Percentiles rank a stretch among this genome's conserved stretches.
These are phyloP conservation scores for Pharus latifolius DNA, from an alignment of 176 grass and related monocot genomes.

Conservation along the genomic window DNA sequence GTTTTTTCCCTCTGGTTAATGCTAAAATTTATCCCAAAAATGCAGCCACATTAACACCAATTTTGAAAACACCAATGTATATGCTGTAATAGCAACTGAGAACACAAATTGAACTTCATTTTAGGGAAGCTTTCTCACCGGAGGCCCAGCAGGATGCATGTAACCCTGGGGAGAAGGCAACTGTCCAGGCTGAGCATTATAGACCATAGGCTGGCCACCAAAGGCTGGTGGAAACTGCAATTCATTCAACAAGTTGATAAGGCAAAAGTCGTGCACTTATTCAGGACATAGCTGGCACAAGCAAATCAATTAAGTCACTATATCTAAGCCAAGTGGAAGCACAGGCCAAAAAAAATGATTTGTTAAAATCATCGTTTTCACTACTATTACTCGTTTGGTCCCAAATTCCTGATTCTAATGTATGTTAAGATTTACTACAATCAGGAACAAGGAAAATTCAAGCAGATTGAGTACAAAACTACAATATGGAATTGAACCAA, in stretches of 20 bases:
- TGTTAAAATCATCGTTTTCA: neutral
- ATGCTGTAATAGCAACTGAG: neutral
- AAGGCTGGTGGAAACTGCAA: conserved; percentile 49
- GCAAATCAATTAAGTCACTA: neutral
- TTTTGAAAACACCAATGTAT: no score
- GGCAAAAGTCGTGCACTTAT: neutral
- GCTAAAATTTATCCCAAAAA: no score
- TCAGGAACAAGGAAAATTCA: neutral
- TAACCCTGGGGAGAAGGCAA: conserved; percentile 40
- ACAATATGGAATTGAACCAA: neutral
- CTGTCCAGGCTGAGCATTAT: conserved; percentile 45
- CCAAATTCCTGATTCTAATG: neutral
- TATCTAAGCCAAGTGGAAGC: neutral
- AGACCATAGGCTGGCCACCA: conserved; percentile 46
- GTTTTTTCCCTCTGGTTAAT: no score
- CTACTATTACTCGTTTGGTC: neutral
- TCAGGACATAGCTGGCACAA: neutral
- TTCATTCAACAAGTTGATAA: neutral
- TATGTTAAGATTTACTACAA: neutral
- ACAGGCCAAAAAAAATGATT: no score
- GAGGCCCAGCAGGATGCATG: conserved; percentile 38
- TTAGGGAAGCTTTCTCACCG: conserved; percentile 24
- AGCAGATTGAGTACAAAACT: neutral
- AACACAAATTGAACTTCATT: neutral
- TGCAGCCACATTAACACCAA: no score